phyloP scores from a whole-genome alignment of 768 basidiomycete species.

The Trametopsis cervina region DNA sequence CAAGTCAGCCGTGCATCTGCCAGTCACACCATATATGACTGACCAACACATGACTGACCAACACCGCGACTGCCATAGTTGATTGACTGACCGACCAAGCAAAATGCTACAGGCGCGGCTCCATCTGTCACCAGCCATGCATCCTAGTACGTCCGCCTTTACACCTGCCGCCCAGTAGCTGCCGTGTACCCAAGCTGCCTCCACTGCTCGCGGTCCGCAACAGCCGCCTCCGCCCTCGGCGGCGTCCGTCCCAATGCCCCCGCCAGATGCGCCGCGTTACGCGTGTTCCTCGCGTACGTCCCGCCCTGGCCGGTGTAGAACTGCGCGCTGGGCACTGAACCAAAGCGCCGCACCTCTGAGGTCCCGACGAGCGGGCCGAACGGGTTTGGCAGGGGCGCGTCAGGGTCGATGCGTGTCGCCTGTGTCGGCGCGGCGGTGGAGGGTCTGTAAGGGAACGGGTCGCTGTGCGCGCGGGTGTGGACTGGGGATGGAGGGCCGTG shows the following conservation, averaged over 20 bases:
- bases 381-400: conserved; percentile 12
- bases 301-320: conserved; percentile 6
- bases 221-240: conserved; percentile 3
- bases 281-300: not conserved
- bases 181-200: conserved; percentile 10
- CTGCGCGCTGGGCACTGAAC: conserved; percentile 12
- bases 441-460: conserved; percentile 14
- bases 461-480: conserved; percentile 14
- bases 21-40: too few relatives aligned
- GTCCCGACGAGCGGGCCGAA: conserved; percentile 9
- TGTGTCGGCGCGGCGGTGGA: conserved; percentile 14
- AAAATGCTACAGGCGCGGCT: too few relatives aligned
- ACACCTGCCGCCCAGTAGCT: conserved; percentile 5
- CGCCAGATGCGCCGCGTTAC: conserved; percentile 9
- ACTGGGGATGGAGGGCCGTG: conserved; percentile 9
- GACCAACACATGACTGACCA: too few relatives aligned
- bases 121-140: too few relatives aligned
- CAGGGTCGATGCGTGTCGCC: not conserved
- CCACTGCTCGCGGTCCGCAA: conserved; percentile 8
- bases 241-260: conserved; percentile 12
- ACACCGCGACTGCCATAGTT: too few relatives aligned
- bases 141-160: not conserved
- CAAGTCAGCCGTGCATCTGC: too few relatives aligned
- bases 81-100: too few relatives aligned
- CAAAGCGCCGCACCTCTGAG: conserved; percentile 17